Percentiles rank a stretch among this genome's conserved stretches.
phyloP scores from a whole-genome alignment of 23 red algal species.

The Rhodosorus marinus region DNA sequence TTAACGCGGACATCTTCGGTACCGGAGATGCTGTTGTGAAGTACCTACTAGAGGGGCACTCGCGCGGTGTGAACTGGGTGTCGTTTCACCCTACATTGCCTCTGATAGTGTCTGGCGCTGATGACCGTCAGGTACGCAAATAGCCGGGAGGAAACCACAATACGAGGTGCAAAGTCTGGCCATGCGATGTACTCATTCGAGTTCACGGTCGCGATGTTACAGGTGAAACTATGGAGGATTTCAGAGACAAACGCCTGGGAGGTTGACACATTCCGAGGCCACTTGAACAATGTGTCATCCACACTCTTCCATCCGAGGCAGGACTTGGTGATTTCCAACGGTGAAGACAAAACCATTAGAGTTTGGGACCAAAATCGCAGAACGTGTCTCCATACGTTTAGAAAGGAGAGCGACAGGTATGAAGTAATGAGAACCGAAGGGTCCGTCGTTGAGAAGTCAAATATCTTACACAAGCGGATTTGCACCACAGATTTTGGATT shows the following conservation, averaged over 20 bases:
- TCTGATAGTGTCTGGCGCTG: slow-evolving; percentile 84
- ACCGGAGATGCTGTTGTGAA: slow-evolving; percentile 70
- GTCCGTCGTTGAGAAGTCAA: too few relatives aligned
- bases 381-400: slow-evolving; percentile 77
- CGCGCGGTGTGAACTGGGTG: slow-evolving; percentile 98
- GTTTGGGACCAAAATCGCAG: slow-evolving; percentile 92
- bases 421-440: too few relatives aligned
- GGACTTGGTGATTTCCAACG: slow-evolving; percentile 75
- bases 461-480: too few relatives aligned
- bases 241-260: slow-evolving; percentile 90
- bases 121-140: slow-evolving; percentile 92
- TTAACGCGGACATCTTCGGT: slow-evolving; percentile 82
- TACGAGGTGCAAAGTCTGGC: too few relatives aligned
- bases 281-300: slow-evolving; percentile 98
- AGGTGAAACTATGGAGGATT: slow-evolving; percentile 93
- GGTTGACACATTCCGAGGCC: slow-evolving; percentile 83
- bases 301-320: slow-evolving; percentile 88
- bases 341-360: slow-evolving; percentile 93
- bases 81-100: slow-evolving; percentile 88
- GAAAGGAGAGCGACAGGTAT: slow-evolving; percentile 75
- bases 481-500: slow-evolving; percentile 99
- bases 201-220: too few relatives aligned
- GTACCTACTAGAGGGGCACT: slow-evolving; percentile 83
- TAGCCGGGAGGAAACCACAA: too few relatives aligned
- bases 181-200: too few relatives aligned